Evolutionary conservation across 2,329 filamentous ascomycete species (phyloP).

Genomic region (Paecilomyces dactylethromorphus): DNA sequence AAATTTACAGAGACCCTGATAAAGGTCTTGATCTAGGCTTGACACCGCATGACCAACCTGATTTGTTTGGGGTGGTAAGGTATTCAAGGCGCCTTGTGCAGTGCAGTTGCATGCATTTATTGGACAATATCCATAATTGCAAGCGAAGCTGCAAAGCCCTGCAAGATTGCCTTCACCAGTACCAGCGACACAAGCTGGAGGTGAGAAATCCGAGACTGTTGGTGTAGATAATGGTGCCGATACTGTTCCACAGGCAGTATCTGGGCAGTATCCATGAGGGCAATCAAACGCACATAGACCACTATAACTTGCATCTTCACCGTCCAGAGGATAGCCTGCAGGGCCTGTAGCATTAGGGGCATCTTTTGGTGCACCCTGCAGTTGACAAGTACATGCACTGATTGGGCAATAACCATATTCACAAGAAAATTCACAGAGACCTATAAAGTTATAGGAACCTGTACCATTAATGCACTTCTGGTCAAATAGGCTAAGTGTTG

Average conservation of each 20-base stretch:
- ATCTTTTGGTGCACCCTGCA: constrained; percentile 6
- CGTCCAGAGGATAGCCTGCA: constrained; percentile 11
- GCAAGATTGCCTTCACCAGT: constrained; percentile 1
- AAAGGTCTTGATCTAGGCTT: not conserved
- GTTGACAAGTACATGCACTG: constrained; percentile 15
- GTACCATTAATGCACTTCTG: constrained; percentile 17
- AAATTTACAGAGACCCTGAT: not conserved
- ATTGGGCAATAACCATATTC: constrained; percentile 20
- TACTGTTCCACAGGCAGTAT: constrained; percentile 1
- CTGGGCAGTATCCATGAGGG: constrained; percentile 9
- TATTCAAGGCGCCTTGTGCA: not conserved
- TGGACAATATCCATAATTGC: constrained; percentile 7
- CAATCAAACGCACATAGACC: constrained; percentile 11
- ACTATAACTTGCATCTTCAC: constrained; percentile 10
- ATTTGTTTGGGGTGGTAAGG: not conserved
- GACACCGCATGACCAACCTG: not conserved
- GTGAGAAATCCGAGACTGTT: not conserved
- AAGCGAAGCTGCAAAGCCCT: constrained; percentile 8
- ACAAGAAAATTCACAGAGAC: constrained; percentile 21
- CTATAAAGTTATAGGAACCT: constrained; percentile 3
- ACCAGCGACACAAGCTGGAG: not conserved
- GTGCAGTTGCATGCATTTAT: not conserved
- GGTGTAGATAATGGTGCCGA: constrained; percentile 1
- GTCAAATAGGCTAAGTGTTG: constrained; percentile 2
- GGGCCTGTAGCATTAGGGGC: constrained; percentile 3